phyloP scores from a whole-genome alignment of 768 basidiomycete species.

The Crucibulum laeve region DNA sequence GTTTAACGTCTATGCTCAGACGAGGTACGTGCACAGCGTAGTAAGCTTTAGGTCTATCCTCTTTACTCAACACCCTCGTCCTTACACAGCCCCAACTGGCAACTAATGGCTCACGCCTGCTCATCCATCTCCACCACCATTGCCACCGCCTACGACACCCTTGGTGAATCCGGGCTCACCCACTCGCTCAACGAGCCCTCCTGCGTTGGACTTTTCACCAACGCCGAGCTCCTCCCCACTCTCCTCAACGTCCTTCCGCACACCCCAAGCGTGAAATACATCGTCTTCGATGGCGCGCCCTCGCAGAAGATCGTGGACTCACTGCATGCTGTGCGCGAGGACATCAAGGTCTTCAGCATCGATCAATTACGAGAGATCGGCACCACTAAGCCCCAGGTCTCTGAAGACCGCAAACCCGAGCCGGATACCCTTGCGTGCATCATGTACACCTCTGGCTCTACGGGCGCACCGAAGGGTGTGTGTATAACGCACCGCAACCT shows the following conservation, averaged over 20 bases:
- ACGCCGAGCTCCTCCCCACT: constrained; percentile 82
- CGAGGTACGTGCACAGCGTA: constrained; percentile 77
- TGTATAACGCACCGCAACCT: constrained; percentile 78
- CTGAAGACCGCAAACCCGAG: constrained; percentile 32
- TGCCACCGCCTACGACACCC: too few species aligned
- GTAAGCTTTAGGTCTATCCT: constrained; percentile 12
- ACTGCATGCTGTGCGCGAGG: constrained; percentile 41
- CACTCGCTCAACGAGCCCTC: constrained; percentile 78
- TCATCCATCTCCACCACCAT: too few species aligned
- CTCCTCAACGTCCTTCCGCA: too few species aligned
- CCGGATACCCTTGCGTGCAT: constrained; percentile 31
- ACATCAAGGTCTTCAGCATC: constrained; percentile 49
- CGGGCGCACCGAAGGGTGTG: constrained; percentile 87
- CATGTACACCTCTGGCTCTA: constrained; percentile 69
- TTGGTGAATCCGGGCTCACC: constrained; percentile 65
- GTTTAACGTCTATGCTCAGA: too few species aligned
- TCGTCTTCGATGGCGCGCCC: constrained; percentile 77
- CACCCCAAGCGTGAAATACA: constrained; percentile 61
- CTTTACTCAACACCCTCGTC: background rate
- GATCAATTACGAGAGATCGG: constrained; percentile 64
- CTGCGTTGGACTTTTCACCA: constrained; percentile 77
- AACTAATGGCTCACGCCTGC: constrained; percentile 73
- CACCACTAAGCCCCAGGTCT: constrained; percentile 24
- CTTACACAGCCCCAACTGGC: constrained; percentile 63
- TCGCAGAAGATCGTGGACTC: constrained; percentile 41